phyloP scores from a whole-genome alignment of 1,284 basidiomycete genomes.

The Wallemia mellicola region DNA sequence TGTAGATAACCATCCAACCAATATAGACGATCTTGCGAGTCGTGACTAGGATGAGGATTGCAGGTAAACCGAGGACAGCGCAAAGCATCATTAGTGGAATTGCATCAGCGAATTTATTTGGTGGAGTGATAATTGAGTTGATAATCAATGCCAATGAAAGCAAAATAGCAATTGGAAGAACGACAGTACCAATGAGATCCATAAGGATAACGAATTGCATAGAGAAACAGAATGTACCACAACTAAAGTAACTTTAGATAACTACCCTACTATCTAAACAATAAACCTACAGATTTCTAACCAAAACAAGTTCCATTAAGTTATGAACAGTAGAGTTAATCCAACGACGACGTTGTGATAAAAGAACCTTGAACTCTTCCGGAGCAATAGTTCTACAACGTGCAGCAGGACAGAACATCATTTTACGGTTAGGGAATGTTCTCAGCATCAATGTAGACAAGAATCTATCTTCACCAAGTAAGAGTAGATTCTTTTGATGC shows the following conservation, averaged over 20 bases:
- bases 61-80: constrained; percentile 76
- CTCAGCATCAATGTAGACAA: constrained; percentile 76
- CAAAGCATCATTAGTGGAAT: constrained; percentile 75
- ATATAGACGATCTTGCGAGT: constrained; percentile 85
- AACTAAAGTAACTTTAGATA: not conserved
- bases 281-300: constrained; percentile 44
- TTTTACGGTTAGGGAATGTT: constrained; percentile 92
- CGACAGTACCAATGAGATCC: constrained; percentile 86
- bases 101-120: constrained; percentile 58
- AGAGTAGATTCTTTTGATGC: constrained; percentile 88
- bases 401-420: constrained; percentile 96
- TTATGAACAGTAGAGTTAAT: constrained; percentile 99
- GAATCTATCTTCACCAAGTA: constrained; percentile 96
- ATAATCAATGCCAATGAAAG: constrained; percentile 72
- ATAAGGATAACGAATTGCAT: constrained; percentile 98
- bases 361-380: constrained; percentile 67
- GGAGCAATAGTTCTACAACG: constrained; percentile 84
- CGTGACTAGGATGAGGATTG: constrained; percentile 68
- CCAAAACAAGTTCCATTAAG: constrained; percentile 90
- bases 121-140: constrained; percentile 49
- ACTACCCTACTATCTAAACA: constrained; percentile 13
- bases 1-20: constrained; percentile 90
- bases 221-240: constrained; percentile 82
- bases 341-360: constrained; percentile 94
- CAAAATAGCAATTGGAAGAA: constrained; percentile 73